Conservation (phyloP, 257 asterid genomes). For the Ajuga chamaepitys region DNA sequence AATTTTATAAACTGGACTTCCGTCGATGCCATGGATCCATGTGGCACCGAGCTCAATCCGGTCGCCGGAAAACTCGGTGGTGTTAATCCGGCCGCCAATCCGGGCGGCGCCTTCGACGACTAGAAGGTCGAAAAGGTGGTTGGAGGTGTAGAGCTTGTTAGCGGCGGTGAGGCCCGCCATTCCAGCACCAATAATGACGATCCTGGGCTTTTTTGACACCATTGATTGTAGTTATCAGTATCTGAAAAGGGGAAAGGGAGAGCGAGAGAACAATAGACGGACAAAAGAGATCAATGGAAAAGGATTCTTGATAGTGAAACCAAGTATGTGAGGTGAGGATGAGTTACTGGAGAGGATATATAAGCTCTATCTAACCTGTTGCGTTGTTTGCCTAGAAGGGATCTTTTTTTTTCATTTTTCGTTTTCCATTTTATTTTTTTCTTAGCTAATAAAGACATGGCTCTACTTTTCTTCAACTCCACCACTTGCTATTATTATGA, state of each 20-base stretch:
- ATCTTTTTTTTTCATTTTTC: conserved; percentile 3
- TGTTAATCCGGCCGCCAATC: conserved; percentile 77
- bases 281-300: neutral
- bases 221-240: conserved; percentile 12
- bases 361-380: conserved; percentile 2
- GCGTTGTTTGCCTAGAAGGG: conserved; percentile 17
- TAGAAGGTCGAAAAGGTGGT: conserved; percentile 41
- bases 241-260: neutral
- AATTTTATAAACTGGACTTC: conserved; percentile 67
- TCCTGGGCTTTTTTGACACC: conserved; percentile 36
- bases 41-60: conserved; percentile 86
- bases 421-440: neutral
- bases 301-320: conserved; percentile 20
- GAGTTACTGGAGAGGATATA: conserved; percentile 44
- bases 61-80: conserved; percentile 68
- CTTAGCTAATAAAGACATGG: conserved; percentile 46
- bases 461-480: conserved; percentile 40
- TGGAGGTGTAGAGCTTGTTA: conserved; percentile 50
- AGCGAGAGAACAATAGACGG: neutral
- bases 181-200: conserved; percentile 89
- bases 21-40: conserved; percentile 90
- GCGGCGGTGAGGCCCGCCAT: conserved; percentile 91
- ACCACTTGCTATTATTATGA: conserved; percentile 13
- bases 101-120: conserved; percentile 75
- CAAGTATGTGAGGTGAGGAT: conserved; percentile 42